A percentile compares a stretch with the other conserved stretches of the same genome.
Conservation (phyloP, 805 yeast genomes). For the Candida quercuum region DNA sequence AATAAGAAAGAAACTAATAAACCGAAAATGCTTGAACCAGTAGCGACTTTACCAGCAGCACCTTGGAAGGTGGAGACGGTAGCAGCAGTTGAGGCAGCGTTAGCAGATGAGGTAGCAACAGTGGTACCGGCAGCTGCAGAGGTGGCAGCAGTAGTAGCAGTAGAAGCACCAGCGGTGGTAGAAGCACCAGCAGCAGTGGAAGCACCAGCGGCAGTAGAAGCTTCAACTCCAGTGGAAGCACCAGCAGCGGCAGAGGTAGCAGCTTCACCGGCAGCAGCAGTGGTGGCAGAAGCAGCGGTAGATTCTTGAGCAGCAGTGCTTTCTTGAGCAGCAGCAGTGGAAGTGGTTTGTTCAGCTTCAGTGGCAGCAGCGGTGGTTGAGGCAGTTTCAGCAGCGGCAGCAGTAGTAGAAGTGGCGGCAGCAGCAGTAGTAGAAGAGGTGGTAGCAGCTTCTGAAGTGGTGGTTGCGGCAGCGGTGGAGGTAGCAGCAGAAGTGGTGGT, state of each 20-base stretch:
- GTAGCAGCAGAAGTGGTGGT: conserved; percentile 1
- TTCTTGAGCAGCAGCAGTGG: conserved; percentile 3
- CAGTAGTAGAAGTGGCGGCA: background rate
- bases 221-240: background rate
- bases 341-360: too few relatives aligned
- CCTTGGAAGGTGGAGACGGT: conserved; percentile 4
- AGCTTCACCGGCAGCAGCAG: background rate
- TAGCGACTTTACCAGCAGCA: conserved; percentile 1
- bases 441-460: background rate
- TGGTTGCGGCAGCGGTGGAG: background rate
- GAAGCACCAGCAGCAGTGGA: background rate
- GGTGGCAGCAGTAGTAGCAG: background rate
- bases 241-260: background rate
- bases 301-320: background rate
- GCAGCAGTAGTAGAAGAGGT: conserved; percentile 1
- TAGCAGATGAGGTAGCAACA: background rate
- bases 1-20: background rate
- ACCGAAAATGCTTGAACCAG: conserved; percentile 1
- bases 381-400: background rate
- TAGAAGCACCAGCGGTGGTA: background rate
- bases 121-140: background rate
- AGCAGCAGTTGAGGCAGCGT: background rate
- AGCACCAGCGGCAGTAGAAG: background rate
- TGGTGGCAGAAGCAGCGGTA: background rate
- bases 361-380: background rate